Evolutionary conservation across 441 rosid genomes (phyloP), one percentile per base, ranked within the genome.

Genomic region (Aleurites moluccanus): DNA sequence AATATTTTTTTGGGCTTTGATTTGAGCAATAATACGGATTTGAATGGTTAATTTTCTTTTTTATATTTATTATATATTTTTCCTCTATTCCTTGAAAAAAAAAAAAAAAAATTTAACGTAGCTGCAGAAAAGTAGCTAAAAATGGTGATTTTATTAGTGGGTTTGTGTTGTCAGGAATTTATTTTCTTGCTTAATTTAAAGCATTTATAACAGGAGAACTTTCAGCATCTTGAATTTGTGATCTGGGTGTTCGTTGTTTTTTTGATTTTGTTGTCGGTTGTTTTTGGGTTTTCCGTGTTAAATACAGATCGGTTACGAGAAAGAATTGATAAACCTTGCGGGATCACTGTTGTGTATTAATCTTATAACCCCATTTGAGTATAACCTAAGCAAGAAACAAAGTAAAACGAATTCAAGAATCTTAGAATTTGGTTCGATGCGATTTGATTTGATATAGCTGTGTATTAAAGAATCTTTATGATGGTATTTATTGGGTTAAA

Each of bases 251-350:
- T 65, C 9, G 5, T 67, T 63, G 61, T 52, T 82, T 35, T 63
- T 79, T 16, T 61, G 35, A 0, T 62, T 33, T 71, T 47, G 15
- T 57, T 70, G 80, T 82, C 16, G 30, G 60, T 49, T 75, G 47
- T 64, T 72, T 76, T 65, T 65, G 77, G 65, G 5, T 50, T 81
- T 77, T 69, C 23, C 42, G 1, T 80, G 67, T 53, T 68, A 33
- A n/a, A 44, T 69, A 38, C 83, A 82, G 92, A 86, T 85, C 85
- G 80, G 75, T 78, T 79, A 59, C 57, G 78, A 59, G 72, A 69
- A 80, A 76, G 73, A 49, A 66, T 76, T 74, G 75, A 84, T 50
- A 67, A 70, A 68, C n/a, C n/a, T n/a, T n/a, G n/a, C n/a, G 42
- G 47, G 38, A 23, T 80, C 77, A 23, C 20, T 47, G 0, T 18